phyloP scores from a whole-genome alignment of 2,329 filamentous ascomycete species.

The Myriangium duriaei region DNA sequence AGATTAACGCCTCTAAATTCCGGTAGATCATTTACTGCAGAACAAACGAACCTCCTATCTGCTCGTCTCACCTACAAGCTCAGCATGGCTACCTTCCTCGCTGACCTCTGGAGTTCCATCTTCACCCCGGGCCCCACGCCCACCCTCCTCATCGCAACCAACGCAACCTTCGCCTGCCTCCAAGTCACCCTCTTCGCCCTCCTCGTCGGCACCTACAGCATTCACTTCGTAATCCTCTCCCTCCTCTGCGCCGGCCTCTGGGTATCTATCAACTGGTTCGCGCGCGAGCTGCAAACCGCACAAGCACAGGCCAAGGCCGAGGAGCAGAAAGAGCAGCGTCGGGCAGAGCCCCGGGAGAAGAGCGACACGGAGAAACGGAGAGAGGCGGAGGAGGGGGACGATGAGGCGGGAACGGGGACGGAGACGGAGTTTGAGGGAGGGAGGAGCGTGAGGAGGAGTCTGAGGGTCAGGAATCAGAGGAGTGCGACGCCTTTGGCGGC shows the following conservation, averaged over 20 bases:
- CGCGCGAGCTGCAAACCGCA: slow-evolving; percentile 45
- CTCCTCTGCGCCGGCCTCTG: slow-evolving; percentile 69
- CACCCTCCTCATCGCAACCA: slow-evolving; percentile 78
- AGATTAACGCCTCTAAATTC: no score
- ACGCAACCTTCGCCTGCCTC: slow-evolving; percentile 74
- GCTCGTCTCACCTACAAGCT: not conserved
- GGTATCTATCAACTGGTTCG: slow-evolving; percentile 97
- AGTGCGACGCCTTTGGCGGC: not conserved
- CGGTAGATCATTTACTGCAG: no score
- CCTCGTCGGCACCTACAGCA: slow-evolving; percentile 67
- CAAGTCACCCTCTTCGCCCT: slow-evolving; percentile 67
- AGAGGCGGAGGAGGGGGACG: slow-evolving; percentile 20
- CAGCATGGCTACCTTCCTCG: slow-evolving; percentile 42
- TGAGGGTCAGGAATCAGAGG: slow-evolving; percentile 6
- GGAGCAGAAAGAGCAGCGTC: slow-evolving; percentile 29
- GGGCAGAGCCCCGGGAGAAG: slow-evolving; percentile 40
- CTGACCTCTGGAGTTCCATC: slow-evolving; percentile 79
- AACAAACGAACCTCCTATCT: no score
- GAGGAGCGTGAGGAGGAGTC: slow-evolving; percentile 11
- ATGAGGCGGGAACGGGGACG: slow-evolving; percentile 36
- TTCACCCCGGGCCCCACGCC: slow-evolving; percentile 88
- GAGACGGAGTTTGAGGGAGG: slow-evolving; percentile 23
- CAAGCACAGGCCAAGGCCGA: slow-evolving; percentile 38
- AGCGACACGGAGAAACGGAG: slow-evolving; percentile 24
- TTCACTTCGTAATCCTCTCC: slow-evolving; percentile 80